Evolutionary conservation across 306 rosid genomes (phyloP), one percentile per base, ranked within the genome.

Genomic region (Quercus cerris): DNA sequence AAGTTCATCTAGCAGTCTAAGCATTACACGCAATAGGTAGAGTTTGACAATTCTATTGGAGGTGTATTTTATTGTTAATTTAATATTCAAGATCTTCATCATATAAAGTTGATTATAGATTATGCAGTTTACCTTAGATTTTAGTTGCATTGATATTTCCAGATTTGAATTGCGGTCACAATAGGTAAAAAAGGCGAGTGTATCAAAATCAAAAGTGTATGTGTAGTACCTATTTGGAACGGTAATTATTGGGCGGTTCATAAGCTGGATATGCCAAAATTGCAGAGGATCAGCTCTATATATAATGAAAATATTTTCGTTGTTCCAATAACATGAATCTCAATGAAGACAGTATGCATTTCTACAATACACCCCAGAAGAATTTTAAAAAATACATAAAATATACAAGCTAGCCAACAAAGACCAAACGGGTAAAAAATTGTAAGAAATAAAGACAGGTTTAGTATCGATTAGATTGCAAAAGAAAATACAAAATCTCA

Each of bases 401-500:
- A 17, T 49, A 25, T 63, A 49, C 41, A 46, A 18, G 56, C 30
- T 59, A 58, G 54, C 72, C 52, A 22, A 22, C 8, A 28, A 56
- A 12, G 38, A 62, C 56, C 66, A 68, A 68, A 62, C 7, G 59
- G 18, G n/a, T 7, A 56, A 76, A 80, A 85, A 70, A 69, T 77
- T 27, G 73, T 31, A 74, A 54, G 77, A 70, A 72, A 27, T 17
- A 3, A 59, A 77, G 41, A 54, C 28, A 14, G 20, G 78, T 67
- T 66, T 14, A 78, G 78, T 74, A 20, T 67, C 70, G 35, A 77
- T 75, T 84, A 73, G 78, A 82, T 56, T 73, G 89, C 90, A 95
- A 75, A 79, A 88, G 87, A 85, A 86, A 84, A 78, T 85, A 91
- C 87, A 91, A 71, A 38, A 95, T 62, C 58, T 90, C 93, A 75